Base-by-base conservation (phyloP, 2,329 filamentous ascomycete genomes). In the Fusarium stilboides region DNA sequence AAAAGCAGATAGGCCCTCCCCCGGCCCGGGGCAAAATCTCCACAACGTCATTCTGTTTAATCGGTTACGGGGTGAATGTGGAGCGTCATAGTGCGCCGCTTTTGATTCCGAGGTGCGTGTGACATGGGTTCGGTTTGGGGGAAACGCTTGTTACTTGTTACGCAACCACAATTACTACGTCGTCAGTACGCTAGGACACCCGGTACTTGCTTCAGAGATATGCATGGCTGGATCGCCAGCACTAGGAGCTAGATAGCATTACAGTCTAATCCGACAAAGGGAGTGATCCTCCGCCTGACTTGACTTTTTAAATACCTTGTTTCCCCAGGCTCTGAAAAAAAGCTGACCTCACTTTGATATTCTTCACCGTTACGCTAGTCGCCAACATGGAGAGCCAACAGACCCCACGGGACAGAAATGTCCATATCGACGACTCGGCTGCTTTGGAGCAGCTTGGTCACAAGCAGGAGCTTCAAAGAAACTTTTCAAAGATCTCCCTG, bases 401-500 rank as follows among this genome's bases (percentile, higher is more conserved):
- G 50, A 31, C 68, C 12, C 68, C 63, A 28, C 57, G 44, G 53
- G 68, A 70, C 39, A 71, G 36, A 34, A 66, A 59, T 8, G 64
- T 57, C 58, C 65, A 54, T 28, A 68, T 59, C 53, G 74, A 76
- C 40, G 81, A 83, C 66, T 79, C 79, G 4, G 79, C 76, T 8
- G 78, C 77, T n/a, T 77, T 86, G 17, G 80, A 80, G 62, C 76
- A 80, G 15, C 75, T 85, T 42, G 84, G 84, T 46, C 81, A 85
- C 57, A 84, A 82, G 75, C 82, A 85, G 70, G 82, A 86, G 72
- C 77, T 86, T 15, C 78, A 82, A 71, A 81, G 85, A 47, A 85
- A 84, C 74, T 86, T 86, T 62, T 84, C 82, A 61, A 80, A 80
- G 72, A 57, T 84, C 6, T 84, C 79, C 28, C 84, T 85, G 79